Evolutionary conservation across 2,329 filamentous ascomycete genomes (phyloP).

Genomic region (Talaromyces sp.): DNA sequence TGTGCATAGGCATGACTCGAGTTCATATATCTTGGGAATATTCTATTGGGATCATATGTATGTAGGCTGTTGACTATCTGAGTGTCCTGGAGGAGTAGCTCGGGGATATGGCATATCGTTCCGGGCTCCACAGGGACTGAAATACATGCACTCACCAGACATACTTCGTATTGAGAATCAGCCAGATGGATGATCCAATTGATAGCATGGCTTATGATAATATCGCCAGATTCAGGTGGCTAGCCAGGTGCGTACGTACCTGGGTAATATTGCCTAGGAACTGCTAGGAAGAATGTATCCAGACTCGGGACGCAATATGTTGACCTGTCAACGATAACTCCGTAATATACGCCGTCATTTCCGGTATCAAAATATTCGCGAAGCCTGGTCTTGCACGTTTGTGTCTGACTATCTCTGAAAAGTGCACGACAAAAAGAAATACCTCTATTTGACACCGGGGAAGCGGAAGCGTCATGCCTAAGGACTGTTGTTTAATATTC

Average conservation of each 20-base stretch:
- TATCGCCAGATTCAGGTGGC: neutral
- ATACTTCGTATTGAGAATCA: neutral
- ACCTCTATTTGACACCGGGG: neutral
- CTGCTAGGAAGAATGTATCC: neutral
- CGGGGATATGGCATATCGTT: neutral
- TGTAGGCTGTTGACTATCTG: neutral
- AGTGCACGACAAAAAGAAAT: neutral
- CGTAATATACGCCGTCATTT: neutral
- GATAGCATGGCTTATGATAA: too few relatives aligned
- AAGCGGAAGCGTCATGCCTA: neutral
- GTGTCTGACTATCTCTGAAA: neutral
- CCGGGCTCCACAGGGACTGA: neutral
- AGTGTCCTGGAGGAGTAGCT: neutral
- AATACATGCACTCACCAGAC: neutral
- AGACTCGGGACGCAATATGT: neutral
- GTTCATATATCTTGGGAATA: neutral
- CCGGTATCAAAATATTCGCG: constrained; percentile 8
- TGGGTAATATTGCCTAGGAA: neutral
- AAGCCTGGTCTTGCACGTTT: neutral
- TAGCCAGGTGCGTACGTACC: neutral
- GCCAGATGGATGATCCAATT: neutral
- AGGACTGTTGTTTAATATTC: too few relatives aligned
- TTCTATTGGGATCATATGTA: neutral
- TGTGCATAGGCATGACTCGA: neutral
- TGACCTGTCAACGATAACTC: constrained; percentile 6